These are phyloP conservation scores for Haematococcus lacustris DNA, from an alignment of 139 green algal species.

Conservation along the genomic window DNA sequence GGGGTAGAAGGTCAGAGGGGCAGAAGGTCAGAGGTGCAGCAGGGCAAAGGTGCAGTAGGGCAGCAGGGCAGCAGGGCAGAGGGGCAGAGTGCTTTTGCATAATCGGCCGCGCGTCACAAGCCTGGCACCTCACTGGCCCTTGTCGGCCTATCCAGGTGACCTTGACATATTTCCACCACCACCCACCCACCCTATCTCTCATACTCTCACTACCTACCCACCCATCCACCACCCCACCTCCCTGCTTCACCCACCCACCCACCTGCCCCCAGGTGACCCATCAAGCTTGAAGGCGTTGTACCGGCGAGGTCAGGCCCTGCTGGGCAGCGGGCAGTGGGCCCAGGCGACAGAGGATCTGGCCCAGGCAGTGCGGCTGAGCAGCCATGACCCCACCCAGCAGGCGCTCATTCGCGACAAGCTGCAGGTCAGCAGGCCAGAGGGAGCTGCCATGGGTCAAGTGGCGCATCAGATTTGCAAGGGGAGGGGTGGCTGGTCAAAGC, in stretches of 20 bases:
- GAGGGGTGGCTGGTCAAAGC: too few relatives aligned
- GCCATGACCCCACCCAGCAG: slow-evolving; percentile 19
- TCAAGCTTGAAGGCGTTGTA: slow-evolving; percentile 55
- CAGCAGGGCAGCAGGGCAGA: background rate
- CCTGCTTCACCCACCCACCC: background rate
- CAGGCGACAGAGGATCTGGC: slow-evolving; percentile 31
- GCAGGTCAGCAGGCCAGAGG: background rate
- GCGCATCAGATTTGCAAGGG: too few relatives aligned
- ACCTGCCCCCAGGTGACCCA: slow-evolving; percentile 22
- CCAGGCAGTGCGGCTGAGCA: slow-evolving; percentile 17
- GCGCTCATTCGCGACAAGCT: slow-evolving; percentile 44
- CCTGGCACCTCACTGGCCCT: too few relatives aligned
- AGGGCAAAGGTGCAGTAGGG: too few relatives aligned
- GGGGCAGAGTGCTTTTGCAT: background rate
- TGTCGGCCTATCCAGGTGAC: too few relatives aligned
- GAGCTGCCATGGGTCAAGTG: too few relatives aligned
- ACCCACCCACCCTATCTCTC: too few relatives aligned
- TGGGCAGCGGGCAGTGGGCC: slow-evolving; percentile 13
- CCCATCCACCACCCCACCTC: background rate
- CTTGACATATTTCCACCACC: too few relatives aligned
- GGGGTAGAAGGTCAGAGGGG: background rate
- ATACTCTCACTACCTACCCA: background rate
- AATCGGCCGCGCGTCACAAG: too few relatives aligned
- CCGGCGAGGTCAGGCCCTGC: slow-evolving; percentile 44
- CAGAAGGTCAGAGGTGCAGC: background rate